Evolutionary conservation across 768 basidiomycete species (phyloP).

Genomic region (Phallus indusiatus): DNA sequence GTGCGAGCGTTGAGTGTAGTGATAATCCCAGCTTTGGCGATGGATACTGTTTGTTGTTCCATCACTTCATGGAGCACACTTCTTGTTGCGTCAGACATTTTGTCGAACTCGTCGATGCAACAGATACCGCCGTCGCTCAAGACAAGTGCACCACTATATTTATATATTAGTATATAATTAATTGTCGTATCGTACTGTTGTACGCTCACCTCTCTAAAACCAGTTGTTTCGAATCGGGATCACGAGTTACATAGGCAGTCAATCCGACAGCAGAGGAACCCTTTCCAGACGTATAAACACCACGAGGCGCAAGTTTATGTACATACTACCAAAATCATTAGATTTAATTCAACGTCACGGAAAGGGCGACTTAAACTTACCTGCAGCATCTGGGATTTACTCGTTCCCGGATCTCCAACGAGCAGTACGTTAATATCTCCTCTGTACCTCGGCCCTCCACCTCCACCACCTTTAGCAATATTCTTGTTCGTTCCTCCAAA

Average conservation of each 20-base stretch:
- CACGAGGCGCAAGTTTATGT: slow-evolving; percentile 95
- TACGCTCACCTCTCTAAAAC: slow-evolving; percentile 79
- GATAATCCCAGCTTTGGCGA: slow-evolving; percentile 98
- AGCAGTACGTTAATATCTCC: slow-evolving; percentile 97
- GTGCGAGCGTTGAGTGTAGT: slow-evolving; percentile 98
- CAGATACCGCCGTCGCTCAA: slow-evolving; percentile 95
- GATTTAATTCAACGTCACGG: background rate
- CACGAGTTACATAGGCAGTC: slow-evolving; percentile 96
- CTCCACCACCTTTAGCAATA: slow-evolving; percentile 86
- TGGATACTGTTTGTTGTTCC: slow-evolving; percentile 99
- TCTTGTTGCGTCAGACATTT: slow-evolving; percentile 96
- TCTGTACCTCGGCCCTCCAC: slow-evolving; percentile 90
- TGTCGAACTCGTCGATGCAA: slow-evolving; percentile 99
- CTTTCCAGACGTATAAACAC: slow-evolving; percentile 96
- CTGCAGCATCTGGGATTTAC: slow-evolving; percentile 92
- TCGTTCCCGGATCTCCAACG: slow-evolving; percentile 95
- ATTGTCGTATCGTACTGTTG: background rate
- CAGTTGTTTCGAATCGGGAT: slow-evolving; percentile 96
- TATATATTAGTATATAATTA: background rate
- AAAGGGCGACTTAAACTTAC: slow-evolving; percentile 30
- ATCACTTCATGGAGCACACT: slow-evolving; percentile 99
- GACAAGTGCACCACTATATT: slow-evolving; percentile 77
- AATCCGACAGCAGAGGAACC: slow-evolving; percentile 98
- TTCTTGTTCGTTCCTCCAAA: slow-evolving; percentile 99
- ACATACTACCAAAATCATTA: slow-evolving; percentile 59